These are phyloP conservation scores for Lactarius hatsudake DNA, from an alignment of 768 basidiomycete genomes.

Conservation along the genomic window DNA sequence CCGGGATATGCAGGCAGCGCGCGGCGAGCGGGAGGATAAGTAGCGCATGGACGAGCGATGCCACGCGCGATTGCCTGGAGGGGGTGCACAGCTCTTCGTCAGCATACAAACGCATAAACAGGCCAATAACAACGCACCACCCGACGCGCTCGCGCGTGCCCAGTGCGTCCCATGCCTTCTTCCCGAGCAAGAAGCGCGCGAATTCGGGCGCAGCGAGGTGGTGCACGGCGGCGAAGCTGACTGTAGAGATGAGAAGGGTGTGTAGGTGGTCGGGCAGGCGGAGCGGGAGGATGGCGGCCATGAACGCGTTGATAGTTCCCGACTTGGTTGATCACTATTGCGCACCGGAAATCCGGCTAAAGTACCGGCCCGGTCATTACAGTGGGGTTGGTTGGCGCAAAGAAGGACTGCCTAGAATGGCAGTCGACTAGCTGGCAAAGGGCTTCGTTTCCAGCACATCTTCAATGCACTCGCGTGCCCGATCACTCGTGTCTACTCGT, in stretches of 20 bases:
- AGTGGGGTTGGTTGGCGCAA: too few relatives aligned
- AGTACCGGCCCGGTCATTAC: neutral
- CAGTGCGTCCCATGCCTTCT: conserved; percentile 42
- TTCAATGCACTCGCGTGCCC: neutral
- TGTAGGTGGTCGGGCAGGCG: conserved; percentile 56
- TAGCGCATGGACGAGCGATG: conserved; percentile 71
- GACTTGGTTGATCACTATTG: neutral
- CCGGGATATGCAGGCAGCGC: conserved; percentile 47
- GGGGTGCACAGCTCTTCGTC: neutral
- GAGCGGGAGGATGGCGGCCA: conserved; percentile 25
- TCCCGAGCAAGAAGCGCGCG: conserved; percentile 42
- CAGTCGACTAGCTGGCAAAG: neutral
- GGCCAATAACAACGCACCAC: conserved; percentile 9
- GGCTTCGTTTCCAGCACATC: neutral
- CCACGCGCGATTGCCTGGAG: conserved; percentile 62
- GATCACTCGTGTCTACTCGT: neutral
- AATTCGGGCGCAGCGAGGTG: conserved; percentile 52
- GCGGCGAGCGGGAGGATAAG: conserved; percentile 64
- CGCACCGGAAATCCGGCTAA: neutral
- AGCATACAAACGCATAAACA: neutral
- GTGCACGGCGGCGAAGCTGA: conserved; percentile 58
- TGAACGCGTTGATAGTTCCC: neutral
- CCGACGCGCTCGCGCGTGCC: conserved; percentile 2
- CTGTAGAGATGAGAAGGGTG: conserved; percentile 51
- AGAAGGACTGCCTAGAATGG: neutral